A percentile compares a stretch with the other conserved stretches of the same genome.
Evolutionary conservation across 371 early-diverging fungal species (phyloP).

Genomic region (Mortierella sp.): DNA sequence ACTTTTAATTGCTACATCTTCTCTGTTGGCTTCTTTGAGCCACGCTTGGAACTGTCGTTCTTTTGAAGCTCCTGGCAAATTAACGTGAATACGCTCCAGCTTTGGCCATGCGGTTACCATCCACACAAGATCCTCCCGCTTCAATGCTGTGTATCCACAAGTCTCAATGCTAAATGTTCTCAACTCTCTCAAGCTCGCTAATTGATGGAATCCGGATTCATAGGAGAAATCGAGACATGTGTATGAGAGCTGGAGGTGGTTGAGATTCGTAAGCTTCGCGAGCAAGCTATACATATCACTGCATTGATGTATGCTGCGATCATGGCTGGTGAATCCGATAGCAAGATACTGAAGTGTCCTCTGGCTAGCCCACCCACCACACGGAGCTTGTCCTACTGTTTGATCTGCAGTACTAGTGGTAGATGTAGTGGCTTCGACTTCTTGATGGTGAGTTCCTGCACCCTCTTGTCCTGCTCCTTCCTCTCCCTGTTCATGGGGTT

Average conservation of each 20-base stretch:
- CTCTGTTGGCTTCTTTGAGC: slow-evolving; percentile 18
- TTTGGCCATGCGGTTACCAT: slow-evolving; percentile 34
- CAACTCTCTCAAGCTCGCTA: slow-evolving; percentile 12
- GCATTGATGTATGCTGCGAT: slow-evolving; percentile 13
- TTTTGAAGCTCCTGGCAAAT: slow-evolving; percentile 18
- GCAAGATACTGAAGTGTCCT: slow-evolving; percentile 14
- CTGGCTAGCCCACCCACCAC: slow-evolving; percentile 6
- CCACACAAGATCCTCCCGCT: slow-evolving; percentile 17
- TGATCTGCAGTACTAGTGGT: not conserved
- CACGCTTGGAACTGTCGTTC: slow-evolving; percentile 27
- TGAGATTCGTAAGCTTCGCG: slow-evolving; percentile 15
- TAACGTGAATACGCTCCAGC: slow-evolving; percentile 24
- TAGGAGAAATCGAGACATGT: slow-evolving; percentile 21
- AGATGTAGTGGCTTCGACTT: not conserved
- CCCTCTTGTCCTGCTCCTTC: not conserved
- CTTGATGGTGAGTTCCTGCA: not conserved
- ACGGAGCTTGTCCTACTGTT: not conserved
- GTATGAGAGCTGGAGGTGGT: slow-evolving; percentile 32
- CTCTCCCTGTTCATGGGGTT: slow-evolving; percentile 7
- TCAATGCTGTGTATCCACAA: slow-evolving; percentile 22
- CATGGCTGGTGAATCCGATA: slow-evolving; percentile 35
- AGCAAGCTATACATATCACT: slow-evolving; percentile 21
- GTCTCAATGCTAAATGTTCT: slow-evolving; percentile 34
- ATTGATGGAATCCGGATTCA: slow-evolving; percentile 13
- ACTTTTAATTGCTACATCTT: slow-evolving; percentile 22